Evolutionary conservation across 768 basidiomycete species (phyloP).

Genomic region (Hortiboletus flavorubellus): DNA sequence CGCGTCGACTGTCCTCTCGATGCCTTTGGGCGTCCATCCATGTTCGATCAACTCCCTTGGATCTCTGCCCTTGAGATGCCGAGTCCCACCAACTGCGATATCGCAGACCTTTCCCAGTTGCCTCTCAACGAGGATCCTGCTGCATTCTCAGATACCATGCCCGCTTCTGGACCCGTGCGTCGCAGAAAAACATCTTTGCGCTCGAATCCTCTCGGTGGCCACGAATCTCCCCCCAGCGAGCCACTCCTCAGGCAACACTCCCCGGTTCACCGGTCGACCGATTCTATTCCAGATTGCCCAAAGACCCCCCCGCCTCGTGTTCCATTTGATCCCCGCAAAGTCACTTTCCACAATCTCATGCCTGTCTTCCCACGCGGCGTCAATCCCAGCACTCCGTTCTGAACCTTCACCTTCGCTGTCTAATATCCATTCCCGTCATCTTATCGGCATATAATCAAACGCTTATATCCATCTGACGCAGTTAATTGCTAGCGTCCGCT

Average conservation of each 20-base stretch:
- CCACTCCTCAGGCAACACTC: conserved; percentile 17
- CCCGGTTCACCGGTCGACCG: conserved; percentile 31
- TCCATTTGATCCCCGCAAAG: conserved; percentile 45
- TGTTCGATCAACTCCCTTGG: conserved; percentile 69
- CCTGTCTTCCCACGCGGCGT: conserved; percentile 44
- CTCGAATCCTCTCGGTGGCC: conserved; percentile 42
- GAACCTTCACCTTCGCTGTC: conserved; percentile 5
- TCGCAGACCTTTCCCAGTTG: conserved; percentile 67
- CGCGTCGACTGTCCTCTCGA: conserved; percentile 41
- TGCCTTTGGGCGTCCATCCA: conserved; percentile 29
- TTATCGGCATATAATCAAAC: conserved; percentile 31
- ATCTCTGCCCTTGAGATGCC: conserved; percentile 54
- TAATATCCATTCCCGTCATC: conserved; percentile 13
- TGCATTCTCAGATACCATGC: conserved; percentile 19
- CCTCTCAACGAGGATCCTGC: conserved; percentile 29
- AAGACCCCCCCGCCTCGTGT: conserved; percentile 34
- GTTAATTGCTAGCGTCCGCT: conserved; percentile 27
- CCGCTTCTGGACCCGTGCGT: conserved; percentile 52
- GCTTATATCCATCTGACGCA: conserved; percentile 25
- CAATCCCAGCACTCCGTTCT: conserved; percentile 12
- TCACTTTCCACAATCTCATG: conserved; percentile 60
- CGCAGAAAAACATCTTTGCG: conserved; percentile 53
- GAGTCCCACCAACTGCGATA: conserved; percentile 47
- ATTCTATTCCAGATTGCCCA: conserved; percentile 19
- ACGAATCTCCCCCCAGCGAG: conserved; percentile 13